Percentiles rank a stretch among this genome's conserved stretches.
phyloP scores from a whole-genome alignment of 768 basidiomycete genomes.

The Phallus indusiatus region DNA sequence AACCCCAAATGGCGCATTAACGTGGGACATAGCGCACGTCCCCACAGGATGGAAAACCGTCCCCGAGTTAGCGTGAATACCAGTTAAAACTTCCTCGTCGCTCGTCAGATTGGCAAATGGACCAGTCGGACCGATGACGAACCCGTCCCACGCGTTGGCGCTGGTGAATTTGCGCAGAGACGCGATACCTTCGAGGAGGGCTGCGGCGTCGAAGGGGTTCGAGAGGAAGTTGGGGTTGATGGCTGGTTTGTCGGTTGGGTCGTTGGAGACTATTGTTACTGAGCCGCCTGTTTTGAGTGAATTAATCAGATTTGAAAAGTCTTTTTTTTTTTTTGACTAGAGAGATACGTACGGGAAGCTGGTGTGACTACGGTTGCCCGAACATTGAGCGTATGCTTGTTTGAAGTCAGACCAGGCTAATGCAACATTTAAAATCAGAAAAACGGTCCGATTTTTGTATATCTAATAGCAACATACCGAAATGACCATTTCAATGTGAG shows the following conservation, averaged over 20 bases:
- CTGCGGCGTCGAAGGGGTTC: slow-evolving; percentile 19
- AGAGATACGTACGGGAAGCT: slow-evolving; percentile 25
- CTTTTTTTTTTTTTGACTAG: neutral
- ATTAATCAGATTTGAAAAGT: neutral
- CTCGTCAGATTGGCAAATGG: slow-evolving; percentile 15
- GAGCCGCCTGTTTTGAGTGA: slow-evolving; percentile 15
- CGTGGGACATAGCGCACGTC: slow-evolving; percentile 34
- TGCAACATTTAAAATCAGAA: neutral
- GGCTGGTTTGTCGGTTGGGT: slow-evolving; percentile 18
- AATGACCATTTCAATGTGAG: slow-evolving; percentile 2
- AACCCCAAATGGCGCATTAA: slow-evolving; percentile 25
- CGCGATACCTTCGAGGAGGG: slow-evolving; percentile 16
- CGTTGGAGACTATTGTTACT: slow-evolving; percentile 16
- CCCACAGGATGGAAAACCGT: slow-evolving; percentile 21
- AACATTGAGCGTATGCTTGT: slow-evolving; percentile 22
- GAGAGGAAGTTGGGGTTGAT: slow-evolving; percentile 21
- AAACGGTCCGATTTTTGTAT: no score
- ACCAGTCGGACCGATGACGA: slow-evolving; percentile 10
- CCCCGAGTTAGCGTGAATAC: slow-evolving; percentile 11
- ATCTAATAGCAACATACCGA: neutral
- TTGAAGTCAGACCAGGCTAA: slow-evolving; percentile 1
- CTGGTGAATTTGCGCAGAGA: slow-evolving; percentile 2
- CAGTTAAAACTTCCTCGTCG: slow-evolving; percentile 15
- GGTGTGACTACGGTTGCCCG: slow-evolving; percentile 22
- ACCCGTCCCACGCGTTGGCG: slow-evolving; percentile 12